Base-by-base conservation (phyloP, 2,329 filamentous ascomycete species). In the Verticillium isaacii region DNA sequence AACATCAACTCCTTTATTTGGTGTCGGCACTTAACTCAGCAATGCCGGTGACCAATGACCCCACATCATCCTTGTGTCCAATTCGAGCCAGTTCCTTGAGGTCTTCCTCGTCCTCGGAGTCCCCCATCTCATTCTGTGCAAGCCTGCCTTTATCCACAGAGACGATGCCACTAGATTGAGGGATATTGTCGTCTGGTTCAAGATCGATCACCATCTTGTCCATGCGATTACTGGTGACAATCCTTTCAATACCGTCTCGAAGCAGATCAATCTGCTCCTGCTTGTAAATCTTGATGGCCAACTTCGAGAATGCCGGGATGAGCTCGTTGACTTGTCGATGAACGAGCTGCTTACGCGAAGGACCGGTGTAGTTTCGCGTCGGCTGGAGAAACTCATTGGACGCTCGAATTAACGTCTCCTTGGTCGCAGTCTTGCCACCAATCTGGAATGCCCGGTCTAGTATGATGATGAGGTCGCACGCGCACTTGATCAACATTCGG, bases 401-500 rank as follows among this genome's bases (percentile, higher is more conserved):
- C 23, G 56, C 56, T 34, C 17, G 19, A 7, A 64, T 61, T 39
- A 45, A 4, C 58, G 37, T 32, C 37, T 15, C 2, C 5, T 29
- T 29, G 29, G 36, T 63, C 11, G 58, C 45, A 0, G 11, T 17
- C 17, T 61, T 63, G 2, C 63, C 63, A 7, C 37, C 37, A 14
- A 56, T 19, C 1, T 45, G 15, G 8, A 61, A 61, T 1, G 61
- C 63, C 25, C 54, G 52, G 2, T 63, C 61, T 3, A 64, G 45
- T 0, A 64, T 57, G 2, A 64, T 56, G 4, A 63, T 64, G 11
- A 64, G 41, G 12, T 64, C 61, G 37, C 63, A 64, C 2, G 63
- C 59, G 32, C 63, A 64, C 17, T 64, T 64, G 19, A 64, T 19
- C 2, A 63, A 19, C 61, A 64, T 61, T 9, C 61, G 41, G 17